Percentiles rank a stretch among this genome's conserved stretches.
Evolutionary conservation across 106 monocot species (phyloP).

Genomic region (Cymbidium sinense): DNA sequence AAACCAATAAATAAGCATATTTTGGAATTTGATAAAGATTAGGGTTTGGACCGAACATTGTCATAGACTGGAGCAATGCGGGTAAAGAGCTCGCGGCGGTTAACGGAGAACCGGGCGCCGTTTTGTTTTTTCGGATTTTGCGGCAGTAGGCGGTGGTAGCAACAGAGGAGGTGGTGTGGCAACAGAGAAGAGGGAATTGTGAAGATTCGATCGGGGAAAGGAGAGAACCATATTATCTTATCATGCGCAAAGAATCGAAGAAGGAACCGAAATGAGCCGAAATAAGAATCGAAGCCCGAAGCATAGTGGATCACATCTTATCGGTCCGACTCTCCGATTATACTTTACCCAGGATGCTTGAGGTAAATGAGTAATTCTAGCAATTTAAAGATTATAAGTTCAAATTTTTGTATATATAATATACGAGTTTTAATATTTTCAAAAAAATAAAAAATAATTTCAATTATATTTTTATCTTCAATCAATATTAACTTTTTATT

Average conservation of each 20-base stretch:
- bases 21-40: not conserved
- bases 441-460: no score
- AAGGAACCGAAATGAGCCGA: not conserved
- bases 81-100: slow-evolving; percentile 70
- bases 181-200: not conserved
- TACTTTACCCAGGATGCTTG: no score
- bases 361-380: no score
- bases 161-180: not conserved
- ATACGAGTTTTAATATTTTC: no score
- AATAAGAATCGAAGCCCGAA: not conserved
- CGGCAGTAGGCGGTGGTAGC: not conserved
- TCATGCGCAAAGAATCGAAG: not conserved
- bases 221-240: not conserved
- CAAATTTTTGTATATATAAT: no score
- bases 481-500: no score
- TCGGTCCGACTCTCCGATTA: no score
- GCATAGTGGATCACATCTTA: not conserved
- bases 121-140: not conserved
- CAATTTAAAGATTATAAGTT: no score
- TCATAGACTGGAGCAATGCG: slow-evolving; percentile 94
- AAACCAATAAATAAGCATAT: not conserved
- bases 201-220: not conserved
- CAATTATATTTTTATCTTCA: no score
- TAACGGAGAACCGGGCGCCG: slow-evolving; percentile 29
- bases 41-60: slow-evolving; percentile 24